phyloP scores from a whole-genome alignment of 345 rosid species.

The Salix viminalis region DNA sequence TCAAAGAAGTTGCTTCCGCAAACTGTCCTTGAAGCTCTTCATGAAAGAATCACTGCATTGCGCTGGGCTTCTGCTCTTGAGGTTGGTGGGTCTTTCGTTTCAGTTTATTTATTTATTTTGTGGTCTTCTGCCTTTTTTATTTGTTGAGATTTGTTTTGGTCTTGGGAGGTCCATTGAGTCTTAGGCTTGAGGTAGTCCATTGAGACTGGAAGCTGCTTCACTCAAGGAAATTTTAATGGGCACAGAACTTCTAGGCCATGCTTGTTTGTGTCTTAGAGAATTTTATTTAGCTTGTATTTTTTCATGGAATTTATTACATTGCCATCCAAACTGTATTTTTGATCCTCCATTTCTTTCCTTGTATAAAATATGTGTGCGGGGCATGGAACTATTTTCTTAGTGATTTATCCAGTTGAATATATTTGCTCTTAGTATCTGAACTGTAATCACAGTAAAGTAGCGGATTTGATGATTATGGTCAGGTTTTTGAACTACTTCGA shows the following conservation, averaged over 20 bases:
- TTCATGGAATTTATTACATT: no score
- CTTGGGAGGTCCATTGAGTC: not conserved
- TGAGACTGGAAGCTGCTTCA: no score
- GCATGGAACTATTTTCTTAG: no score
- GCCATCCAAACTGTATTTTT: no score
- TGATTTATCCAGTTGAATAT: no score
- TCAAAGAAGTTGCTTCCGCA: conserved; percentile 72
- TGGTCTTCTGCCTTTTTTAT: not conserved
- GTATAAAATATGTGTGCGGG: no score
- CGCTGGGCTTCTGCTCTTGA: conserved; percentile 93
- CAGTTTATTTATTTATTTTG: no score
- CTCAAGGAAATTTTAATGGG: no score
- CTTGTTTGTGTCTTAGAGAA: no score
- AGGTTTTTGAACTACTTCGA: conserved; percentile 73
- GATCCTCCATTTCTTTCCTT: no score
- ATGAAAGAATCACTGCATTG: conserved; percentile 73
- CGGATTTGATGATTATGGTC: conserved; percentile 5
- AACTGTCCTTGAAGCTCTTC: conserved; percentile 85
- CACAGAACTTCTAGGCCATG: no score
- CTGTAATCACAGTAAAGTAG: not conserved
- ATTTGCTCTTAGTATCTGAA: not conserved
- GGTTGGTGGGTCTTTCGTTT: conserved; percentile 25
- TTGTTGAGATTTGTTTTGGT: not conserved
- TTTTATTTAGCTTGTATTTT: no score
- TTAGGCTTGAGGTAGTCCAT: not conserved